Percentiles rank a stretch among this genome's conserved stretches.
phyloP scores from a whole-genome alignment of 192 early-diverging fungal genomes.

The Linnemannia elongata region DNA sequence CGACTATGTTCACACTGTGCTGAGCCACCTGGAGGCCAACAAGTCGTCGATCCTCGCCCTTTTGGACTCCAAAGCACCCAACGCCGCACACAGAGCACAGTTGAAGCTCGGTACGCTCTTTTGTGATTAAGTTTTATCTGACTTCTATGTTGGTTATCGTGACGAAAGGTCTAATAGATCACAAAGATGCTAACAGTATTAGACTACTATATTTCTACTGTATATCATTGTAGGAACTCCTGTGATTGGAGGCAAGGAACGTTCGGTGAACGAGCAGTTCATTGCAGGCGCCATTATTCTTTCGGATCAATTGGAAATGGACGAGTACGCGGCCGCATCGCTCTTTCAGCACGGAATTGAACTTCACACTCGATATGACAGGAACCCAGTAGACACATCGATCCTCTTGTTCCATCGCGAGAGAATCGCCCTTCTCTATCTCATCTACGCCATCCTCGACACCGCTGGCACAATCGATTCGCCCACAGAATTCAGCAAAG shows the following conservation, averaged over 20 bases:
- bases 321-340: conserved; percentile 81
- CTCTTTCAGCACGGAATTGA: conserved; percentile 70
- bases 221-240: conserved; percentile 54
- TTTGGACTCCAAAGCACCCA: conserved; percentile 27
- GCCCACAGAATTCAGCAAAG: conserved; percentile 57
- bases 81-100: conserved; percentile 46
- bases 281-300: conserved; percentile 73
- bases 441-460: conserved; percentile 68
- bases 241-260: conserved; percentile 69
- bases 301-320: conserved; percentile 84
- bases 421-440: conserved; percentile 69
- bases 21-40: conserved; percentile 32
- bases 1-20: conserved; percentile 37
- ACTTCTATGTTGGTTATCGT: background rate
- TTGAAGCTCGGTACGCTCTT: conserved; percentile 45
- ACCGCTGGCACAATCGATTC: conserved; percentile 62
- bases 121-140: background rate
- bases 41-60: conserved; percentile 25
- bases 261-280: conserved; percentile 80
- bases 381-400: conserved; percentile 72
- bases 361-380: conserved; percentile 67
- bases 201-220: background rate
- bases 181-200: background rate
- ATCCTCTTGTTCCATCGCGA: conserved; percentile 79
- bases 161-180: background rate